phyloP scores from a whole-genome alignment of 1,284 basidiomycete species.

The Leccinum pachyderme region DNA sequence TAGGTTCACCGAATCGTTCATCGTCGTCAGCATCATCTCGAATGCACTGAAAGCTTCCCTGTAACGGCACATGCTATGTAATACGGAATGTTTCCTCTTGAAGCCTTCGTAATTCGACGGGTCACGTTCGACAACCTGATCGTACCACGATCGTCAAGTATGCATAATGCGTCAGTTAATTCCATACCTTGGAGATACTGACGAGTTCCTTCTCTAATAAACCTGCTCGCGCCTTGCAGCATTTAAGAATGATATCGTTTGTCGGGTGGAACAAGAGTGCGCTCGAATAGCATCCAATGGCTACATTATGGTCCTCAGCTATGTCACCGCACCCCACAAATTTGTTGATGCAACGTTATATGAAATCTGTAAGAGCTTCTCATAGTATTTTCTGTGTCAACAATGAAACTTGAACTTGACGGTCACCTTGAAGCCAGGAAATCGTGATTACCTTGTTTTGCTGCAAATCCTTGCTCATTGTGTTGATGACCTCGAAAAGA shows the following conservation, averaged over 20 bases:
- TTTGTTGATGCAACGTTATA: background rate
- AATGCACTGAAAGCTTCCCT: background rate
- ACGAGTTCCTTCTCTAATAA: background rate
- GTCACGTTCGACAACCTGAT: background rate
- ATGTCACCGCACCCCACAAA: too few relatives aligned
- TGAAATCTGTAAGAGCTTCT: background rate
- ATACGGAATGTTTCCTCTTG: background rate
- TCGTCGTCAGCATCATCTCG: background rate
- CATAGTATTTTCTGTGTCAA: too few relatives aligned
- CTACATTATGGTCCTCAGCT: too few relatives aligned
- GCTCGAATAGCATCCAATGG: background rate
- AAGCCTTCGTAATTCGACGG: background rate
- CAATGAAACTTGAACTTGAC: too few relatives aligned
- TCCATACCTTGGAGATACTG: background rate
- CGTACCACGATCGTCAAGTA: background rate
- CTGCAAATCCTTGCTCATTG: background rate
- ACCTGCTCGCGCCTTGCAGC: background rate
- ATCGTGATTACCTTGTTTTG: background rate
- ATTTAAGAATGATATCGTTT: background rate
- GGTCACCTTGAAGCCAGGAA: background rate
- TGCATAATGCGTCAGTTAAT: background rate
- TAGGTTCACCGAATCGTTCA: background rate
- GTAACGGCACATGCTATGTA: background rate
- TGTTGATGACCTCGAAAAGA: background rate
- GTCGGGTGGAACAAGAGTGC: background rate